phyloP scores from a whole-genome alignment of 257 asterid genomes.

The Nicotiana attenuata region DNA sequence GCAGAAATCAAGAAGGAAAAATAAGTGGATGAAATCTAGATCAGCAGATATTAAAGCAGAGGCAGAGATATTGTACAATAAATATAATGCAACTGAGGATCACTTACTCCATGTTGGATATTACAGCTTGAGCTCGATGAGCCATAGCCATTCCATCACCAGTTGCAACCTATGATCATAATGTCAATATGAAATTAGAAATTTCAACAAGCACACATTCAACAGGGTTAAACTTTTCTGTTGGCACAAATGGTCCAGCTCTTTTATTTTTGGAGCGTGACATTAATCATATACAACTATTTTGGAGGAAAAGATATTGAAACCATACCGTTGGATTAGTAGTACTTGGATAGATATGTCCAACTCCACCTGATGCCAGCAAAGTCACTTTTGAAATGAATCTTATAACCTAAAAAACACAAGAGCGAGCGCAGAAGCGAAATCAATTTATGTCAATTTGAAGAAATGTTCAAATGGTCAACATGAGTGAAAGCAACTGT shows the following conservation, averaged over 20 bases:
- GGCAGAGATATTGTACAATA: background rate
- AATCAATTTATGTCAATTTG: conserved; percentile 3
- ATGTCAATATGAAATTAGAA: too few relatives aligned
- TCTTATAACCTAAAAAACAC: conserved; percentile 66
- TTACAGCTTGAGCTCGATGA: conserved; percentile 92
- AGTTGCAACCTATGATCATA: conserved; percentile 68
- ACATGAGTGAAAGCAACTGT: background rate
- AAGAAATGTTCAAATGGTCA: background rate
- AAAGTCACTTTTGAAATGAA: conserved; percentile 84
- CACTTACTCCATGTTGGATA: conserved; percentile 98
- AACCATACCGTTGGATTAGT: conserved; percentile 83
- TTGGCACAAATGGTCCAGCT: background rate
- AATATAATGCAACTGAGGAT: conserved; percentile 3
- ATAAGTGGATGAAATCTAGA: background rate
- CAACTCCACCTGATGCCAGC: conserved; percentile 99
- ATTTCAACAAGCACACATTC: background rate
- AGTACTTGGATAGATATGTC: conserved; percentile 94
- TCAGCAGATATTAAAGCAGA: background rate
- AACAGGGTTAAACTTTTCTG: background rate
- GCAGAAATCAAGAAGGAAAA: background rate
- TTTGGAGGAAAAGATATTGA: conserved; percentile 9
- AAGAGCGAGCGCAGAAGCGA: background rate
- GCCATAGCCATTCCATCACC: conserved; percentile 99
- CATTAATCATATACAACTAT: background rate
- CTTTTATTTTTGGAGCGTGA: background rate